Percentiles rank a stretch among this genome's conserved stretches.
phyloP scores from a whole-genome alignment of 257 asterid species.

The Rhazya stricta region DNA sequence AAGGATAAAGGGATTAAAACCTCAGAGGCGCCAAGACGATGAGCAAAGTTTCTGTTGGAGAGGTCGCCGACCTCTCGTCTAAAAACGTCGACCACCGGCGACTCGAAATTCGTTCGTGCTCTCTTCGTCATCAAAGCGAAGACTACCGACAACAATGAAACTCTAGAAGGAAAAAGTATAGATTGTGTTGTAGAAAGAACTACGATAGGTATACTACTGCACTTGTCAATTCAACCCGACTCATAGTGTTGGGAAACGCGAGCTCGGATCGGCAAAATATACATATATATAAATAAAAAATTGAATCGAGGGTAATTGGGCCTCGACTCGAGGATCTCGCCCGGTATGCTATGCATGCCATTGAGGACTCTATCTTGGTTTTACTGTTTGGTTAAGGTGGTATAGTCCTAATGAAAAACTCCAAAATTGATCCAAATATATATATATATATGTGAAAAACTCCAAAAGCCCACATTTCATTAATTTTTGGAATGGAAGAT shows the following conservation, averaged over 20 bases:
- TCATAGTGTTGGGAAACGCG: not conserved
- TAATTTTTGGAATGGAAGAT: too few relatives aligned
- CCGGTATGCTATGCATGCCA: not conserved
- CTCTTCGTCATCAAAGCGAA: slow-evolving; percentile 32
- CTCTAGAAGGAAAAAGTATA: not conserved
- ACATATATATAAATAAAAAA: not conserved
- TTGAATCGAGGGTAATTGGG: not conserved
- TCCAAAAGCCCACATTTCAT: too few relatives aligned
- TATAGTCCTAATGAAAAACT: not conserved
- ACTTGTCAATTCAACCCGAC: not conserved
- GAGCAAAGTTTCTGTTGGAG: slow-evolving; percentile 61
- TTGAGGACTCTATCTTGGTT: not conserved
- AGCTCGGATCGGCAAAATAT: not conserved
- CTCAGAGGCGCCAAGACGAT: slow-evolving; percentile 70
- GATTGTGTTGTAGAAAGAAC: not conserved
- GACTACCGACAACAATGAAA: not conserved
- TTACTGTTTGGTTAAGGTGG: not conserved
- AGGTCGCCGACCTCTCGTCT: slow-evolving; percentile 73
- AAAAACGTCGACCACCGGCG: slow-evolving; percentile 66
- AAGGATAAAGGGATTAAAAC: slow-evolving; percentile 24
- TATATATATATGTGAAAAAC: too few relatives aligned
- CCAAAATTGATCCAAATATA: too few relatives aligned
- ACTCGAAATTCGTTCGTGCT: slow-evolving; percentile 31
- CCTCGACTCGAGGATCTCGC: not conserved
- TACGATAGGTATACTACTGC: not conserved